Evolutionary conservation across 2,329 filamentous ascomycete genomes (phyloP), one percentile per base, ranked within the genome.

Genomic region (Chaetoscypha palmicola): DNA sequence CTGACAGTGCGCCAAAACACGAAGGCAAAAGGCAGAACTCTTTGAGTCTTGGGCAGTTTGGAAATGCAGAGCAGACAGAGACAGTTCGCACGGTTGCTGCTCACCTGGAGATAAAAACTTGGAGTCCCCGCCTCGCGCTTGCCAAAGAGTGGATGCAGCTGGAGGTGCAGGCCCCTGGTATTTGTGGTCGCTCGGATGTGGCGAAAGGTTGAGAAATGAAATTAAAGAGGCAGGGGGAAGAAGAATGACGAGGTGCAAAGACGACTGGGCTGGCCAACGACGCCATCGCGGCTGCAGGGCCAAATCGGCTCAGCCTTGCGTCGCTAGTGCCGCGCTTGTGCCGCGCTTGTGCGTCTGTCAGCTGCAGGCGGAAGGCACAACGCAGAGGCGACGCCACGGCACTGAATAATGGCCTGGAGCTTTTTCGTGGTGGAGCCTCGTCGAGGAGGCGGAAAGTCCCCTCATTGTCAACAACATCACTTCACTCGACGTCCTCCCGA

Each of bases 91-190:
- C 33, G 43, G 47, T 54, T 45, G 50, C 46, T 50, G 53, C 55
- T 58, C 52, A 58, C 55, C 55, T 58, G 42, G 32, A 45, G 46
- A 47, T 41, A 48, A 39, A 34, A 41, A 40, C 42, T 45, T 48
- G 48, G 31, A 35, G 16, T 35, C 30, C 39, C 39, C 39, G 20
- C 23, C 39, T 37, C 41, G 45, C 45, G 41, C 32, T 47, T 44
- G 38, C 41, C 42, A 22, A 34, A 7, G 12, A 28, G 16, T 19
- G 26, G 31, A 34, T 12, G 30, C 17, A 19, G n/a, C 33, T 21
- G 39, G 19, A 28, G 7, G 24, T 20, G 16, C n/a, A 10, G 28
- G 37, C 30, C 26, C 46, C 41, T 44, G 17, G 44, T 31, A 28
- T 32, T 22, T 24, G 23, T 22, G n/a, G 10, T 41, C 21, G 11